Evolutionary conservation across 148 eudicot genomes (phyloP).

Genomic region (Chenopodium suecicum): DNA sequence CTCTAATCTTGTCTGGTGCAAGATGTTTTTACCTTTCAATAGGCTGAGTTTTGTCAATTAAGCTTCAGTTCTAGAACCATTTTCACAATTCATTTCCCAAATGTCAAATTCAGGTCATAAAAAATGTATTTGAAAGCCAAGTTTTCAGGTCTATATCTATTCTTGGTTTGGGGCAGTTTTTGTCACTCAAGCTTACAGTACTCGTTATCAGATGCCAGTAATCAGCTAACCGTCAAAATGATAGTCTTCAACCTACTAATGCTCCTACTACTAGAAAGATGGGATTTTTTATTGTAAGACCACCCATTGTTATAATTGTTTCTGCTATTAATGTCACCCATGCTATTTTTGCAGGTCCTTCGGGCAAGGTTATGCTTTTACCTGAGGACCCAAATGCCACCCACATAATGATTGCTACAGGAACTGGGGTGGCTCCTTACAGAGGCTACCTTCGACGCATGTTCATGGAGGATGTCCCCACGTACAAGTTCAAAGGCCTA

Average conservation of each 20-base stretch:
- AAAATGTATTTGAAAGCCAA: background rate
- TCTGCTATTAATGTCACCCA: background rate
- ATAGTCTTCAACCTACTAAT: background rate
- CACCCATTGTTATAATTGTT: background rate
- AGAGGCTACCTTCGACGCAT: constrained; percentile 93
- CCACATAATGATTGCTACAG: constrained; percentile 98
- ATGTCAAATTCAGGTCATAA: background rate
- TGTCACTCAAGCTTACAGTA: background rate
- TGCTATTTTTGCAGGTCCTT: constrained; percentile 63
- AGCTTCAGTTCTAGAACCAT: background rate
- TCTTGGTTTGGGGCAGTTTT: background rate
- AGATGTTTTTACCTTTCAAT: background rate
- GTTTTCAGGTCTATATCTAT: background rate
- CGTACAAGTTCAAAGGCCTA: constrained; percentile 72
- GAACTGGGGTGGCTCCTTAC: constrained; percentile 91
- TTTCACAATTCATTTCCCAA: background rate
- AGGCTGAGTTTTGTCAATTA: background rate
- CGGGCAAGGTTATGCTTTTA: constrained; percentile 91
- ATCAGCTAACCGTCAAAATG: background rate
- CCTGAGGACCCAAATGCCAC: constrained; percentile 86
- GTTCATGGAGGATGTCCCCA: constrained; percentile 89
- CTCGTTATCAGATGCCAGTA: background rate
- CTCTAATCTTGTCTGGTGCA: background rate
- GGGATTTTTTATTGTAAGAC: background rate
- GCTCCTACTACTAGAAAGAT: background rate